Base-by-base conservation (phyloP, 1,284 basidiomycete genomes). In the Coniferiporia sulphurascens region DNA sequence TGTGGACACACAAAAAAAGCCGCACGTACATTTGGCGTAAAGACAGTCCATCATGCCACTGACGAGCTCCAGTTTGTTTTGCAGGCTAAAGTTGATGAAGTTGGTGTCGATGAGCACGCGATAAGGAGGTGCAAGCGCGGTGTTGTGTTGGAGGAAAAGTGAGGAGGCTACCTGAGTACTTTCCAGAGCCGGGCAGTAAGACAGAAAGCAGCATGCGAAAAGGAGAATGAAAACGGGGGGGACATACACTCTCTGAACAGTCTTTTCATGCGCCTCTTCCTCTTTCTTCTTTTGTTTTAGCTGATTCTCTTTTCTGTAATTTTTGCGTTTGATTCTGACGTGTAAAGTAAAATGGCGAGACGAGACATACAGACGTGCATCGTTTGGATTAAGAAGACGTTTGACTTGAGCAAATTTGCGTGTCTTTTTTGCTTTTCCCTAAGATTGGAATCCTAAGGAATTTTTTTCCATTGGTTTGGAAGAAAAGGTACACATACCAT, bases 31-130 rank as follows among this genome's bases (percentile, higher is more conserved):
- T 78, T 99, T 98, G n/a, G 97, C 97, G 74, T 93, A 98, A 12
- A 99, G 78, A 68, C 95, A 98, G 72, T 99, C 97, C 95, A 99
- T 98, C 97, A 99, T 98, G 13, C 93, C 95, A 69, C 91, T 88
- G 19, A 98, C 82, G 50, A 99, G 82, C 73, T 99, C 97, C 66
- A 99, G 80, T 74, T 98, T 98, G 77, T 99, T 99, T 76, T 99
- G 96, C 52, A 99, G 80, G 65, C 90, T 93, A 72, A 99, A 96
- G 72, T 99, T 99, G 81, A 99, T 98, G 70, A 99, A 99, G 73
- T 99, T 99, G 69, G 97, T 99, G 75, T 99, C 97, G 60, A 99
- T 94, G 48, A 99, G 83, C 9, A 99, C 92, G 27, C 96, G 87
- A 72, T 99, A 99, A 0, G 97, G 97, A 0, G 97, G 97, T 0